Percentiles rank a stretch among this genome's conserved stretches.
phyloP scores from a whole-genome alignment of 179 eudicot species.

The Beta corolliflora region DNA sequence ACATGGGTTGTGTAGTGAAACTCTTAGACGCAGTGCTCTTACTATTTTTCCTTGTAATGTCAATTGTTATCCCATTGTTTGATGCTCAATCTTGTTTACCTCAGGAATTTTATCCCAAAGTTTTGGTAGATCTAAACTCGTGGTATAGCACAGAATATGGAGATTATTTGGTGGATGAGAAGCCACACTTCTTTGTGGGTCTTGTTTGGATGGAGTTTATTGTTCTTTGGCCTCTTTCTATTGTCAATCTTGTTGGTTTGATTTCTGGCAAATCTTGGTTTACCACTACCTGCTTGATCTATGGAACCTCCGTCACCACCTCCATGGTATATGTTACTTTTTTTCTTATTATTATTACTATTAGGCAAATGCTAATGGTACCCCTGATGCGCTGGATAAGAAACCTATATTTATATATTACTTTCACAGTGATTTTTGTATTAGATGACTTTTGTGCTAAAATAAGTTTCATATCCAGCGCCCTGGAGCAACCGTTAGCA shows the following conservation, averaged over 20 bases:
- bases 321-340: conserved; percentile 45
- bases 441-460: too few relatives aligned
- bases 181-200: conserved; percentile 72
- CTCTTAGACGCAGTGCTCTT: conserved; percentile 47
- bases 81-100: conserved; percentile 60
- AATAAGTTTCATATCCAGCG: too few relatives aligned
- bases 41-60: conserved; percentile 47
- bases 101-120: conserved; percentile 41
- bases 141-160: conserved; percentile 52
- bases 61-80: conserved; percentile 52
- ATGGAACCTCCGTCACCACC: conserved; percentile 53
- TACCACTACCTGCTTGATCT: conserved; percentile 58
- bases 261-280: conserved; percentile 52
- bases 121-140: conserved; percentile 46
- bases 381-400: too few relatives aligned
- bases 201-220: conserved; percentile 61
- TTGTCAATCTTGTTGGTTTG: conserved; percentile 44
- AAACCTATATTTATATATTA: too few relatives aligned
- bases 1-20: conserved; percentile 49
- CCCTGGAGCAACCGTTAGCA: too few relatives aligned
- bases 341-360: neutral
- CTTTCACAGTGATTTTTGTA: too few relatives aligned
- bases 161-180: conserved; percentile 58
- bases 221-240: conserved; percentile 63
- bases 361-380: too few relatives aligned